Evolutionary conservation across 495 filamentous ascomycete genomes (phyloP), one percentile per base, ranked within the genome.

Genomic region (Lentithecium fluviatile): DNA sequence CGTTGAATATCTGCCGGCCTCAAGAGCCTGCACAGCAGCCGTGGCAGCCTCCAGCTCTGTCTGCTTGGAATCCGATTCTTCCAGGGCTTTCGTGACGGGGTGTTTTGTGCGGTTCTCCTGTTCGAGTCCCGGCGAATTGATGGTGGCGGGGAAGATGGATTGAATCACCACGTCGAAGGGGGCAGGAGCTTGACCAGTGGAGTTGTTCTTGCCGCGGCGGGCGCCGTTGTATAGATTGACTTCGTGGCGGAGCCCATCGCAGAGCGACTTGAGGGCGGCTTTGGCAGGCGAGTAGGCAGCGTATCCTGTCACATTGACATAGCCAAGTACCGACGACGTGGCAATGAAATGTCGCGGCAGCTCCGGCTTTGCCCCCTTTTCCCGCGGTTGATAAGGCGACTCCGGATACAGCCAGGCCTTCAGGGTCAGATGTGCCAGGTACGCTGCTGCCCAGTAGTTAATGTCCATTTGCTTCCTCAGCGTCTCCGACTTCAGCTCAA

Each of bases 381-480:
- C 56, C 48, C 17, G 55, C 69, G 6, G 72, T 68, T n/a, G 2
- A 34, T 63, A 57, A 0, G 65, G 60, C 15, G 52, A 58, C 61
- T 66, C 38, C 15, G 85, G 78, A 6, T 74, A 74, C 45, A 88
- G 82, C 81, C 88, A 85, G 46, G 79, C 72, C 25, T 75, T 77
- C 19, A 91, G 73, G 11, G 83, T 82, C 20, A 83, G 80, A 70
- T 95, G 90, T 40, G 92, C 88, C 68, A 92, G 88, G 70, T 95
- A 90, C 42, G 87, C 87, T n/a, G 83, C 83, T 36, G 91, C 87
- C 80, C 88, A 95, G 77, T 91, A 98, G 70, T 97, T 94, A 42
- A 88, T 84, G 70, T 91, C 88, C 85, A 97, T 95, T 75, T 96
- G 91, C 66, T 81, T 75, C 21, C 85, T 81, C 56, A 93, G 75